Percentiles rank a stretch among this genome's conserved stretches.
Evolutionary conservation across 2,329 filamentous ascomycete genomes (phyloP).

Genomic region (Claviceps maximensis): DNA sequence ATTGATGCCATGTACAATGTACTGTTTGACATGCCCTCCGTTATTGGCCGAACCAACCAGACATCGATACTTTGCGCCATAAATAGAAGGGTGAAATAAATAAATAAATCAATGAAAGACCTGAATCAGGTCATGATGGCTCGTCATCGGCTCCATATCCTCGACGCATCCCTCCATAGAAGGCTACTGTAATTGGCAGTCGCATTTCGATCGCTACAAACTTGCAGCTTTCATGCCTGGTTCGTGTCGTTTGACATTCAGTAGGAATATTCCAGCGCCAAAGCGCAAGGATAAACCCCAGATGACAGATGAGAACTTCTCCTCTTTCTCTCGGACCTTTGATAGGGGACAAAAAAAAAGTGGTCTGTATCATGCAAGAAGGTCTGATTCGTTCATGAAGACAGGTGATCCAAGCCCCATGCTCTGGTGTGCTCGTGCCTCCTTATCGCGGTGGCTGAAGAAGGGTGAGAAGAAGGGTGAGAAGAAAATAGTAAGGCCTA

Average conservation of each 20-base stretch:
- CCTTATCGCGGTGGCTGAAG: neutral
- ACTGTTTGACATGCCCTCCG: neutral
- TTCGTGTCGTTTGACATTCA: neutral
- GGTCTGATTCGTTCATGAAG: neutral
- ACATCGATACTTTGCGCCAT: neutral
- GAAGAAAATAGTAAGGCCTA: neutral
- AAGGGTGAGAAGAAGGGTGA: too few relatives aligned
- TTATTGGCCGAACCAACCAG: neutral
- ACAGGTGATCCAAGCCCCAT: neutral
- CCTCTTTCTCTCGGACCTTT: neutral
- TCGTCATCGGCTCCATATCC: neutral
- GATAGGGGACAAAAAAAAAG: neutral
- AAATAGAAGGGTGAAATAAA: neutral
- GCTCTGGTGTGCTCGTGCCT: neutral
- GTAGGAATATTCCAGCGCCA: neutral
- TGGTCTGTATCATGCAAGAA: neutral
- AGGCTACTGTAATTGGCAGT: neutral
- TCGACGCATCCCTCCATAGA: neutral
- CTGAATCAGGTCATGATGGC: neutral
- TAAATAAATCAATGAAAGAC: neutral
- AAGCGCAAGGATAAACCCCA: slow-evolving; percentile 1
- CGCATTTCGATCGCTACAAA: neutral
- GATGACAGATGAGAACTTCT: neutral
- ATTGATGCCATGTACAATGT: neutral
- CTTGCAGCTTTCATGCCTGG: neutral